Base-by-base conservation (phyloP, 306 rosid genomes). In the Dalbergia oliveri region DNA sequence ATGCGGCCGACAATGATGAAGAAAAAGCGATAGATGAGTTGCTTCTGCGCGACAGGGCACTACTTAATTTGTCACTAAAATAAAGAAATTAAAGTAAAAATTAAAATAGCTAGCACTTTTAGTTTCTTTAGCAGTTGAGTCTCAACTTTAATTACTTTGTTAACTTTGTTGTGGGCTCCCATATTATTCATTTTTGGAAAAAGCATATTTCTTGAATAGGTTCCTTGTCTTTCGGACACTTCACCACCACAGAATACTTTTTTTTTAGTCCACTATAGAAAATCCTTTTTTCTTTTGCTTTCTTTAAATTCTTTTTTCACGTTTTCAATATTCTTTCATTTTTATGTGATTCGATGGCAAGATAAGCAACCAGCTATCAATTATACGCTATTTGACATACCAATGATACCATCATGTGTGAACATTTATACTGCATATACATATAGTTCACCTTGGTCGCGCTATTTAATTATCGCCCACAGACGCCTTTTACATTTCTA, bases 1-100 rank as follows among this genome's bases (percentile, higher is more conserved):
- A 43, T 9, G 47, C 47, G 47, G 33, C 11, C 63, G 67, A 58
- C 78, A 54, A 3, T 56, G 66, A 35, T 72, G 66, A 71, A 53
- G 47, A 16, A 56, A 70, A 56, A 33, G 0, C 21, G 5, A 57
- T 4, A 4, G 12, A 26, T 61, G 61, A 61, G 49, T 33, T 58
- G 68, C 62, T 74, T 60, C 44, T 74, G 62, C 43, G 60, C 70
- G 31, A 39, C 26, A 6, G 16, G 41, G 47, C 47, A 7, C 47
- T 1, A 9, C 9, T 43, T 43, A 37, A 37, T 37, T 37, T 43
- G 47, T 9, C 47, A 43, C 9, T 11, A 43, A 41, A 43, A 43
- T 43, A 43, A 43, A 43, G 47, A 43, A 43, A 43, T 43, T 43
- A 9, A 7, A 43, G 47, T 43, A 1, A 43, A 43, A 43, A 43